Percentiles rank a stretch among this genome's conserved stretches.
Conservation (phyloP, 306 rosid genomes). For the barrel medic (Medicago truncatula) region MtrunA17r5.0-ANR NC_053042.1:39564501-39565000, state of each 20-base stretch:
- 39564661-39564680: slow-evolving; percentile 54
- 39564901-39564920: slow-evolving; percentile 9
- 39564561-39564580: slow-evolving; percentile 51
- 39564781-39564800: slow-evolving; percentile 54
- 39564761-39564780: slow-evolving; percentile 48
- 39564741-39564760: slow-evolving; percentile 54
- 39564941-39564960: background rate
- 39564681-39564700: slow-evolving; percentile 50
- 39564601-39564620: slow-evolving; percentile 60
- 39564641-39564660: slow-evolving; percentile 70
- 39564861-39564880: slow-evolving; percentile 44
- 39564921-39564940: background rate
- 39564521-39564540: slow-evolving; percentile 78
- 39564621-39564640: slow-evolving; percentile 58
- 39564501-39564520: slow-evolving; percentile 70
- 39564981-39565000: background rate
- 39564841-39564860: slow-evolving; percentile 36
- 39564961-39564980: background rate
- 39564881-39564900: slow-evolving; percentile 39
- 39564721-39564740: slow-evolving; percentile 42
- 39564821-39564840: slow-evolving; percentile 54
- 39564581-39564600: slow-evolving; percentile 53
- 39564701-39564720: slow-evolving; percentile 50
- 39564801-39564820: slow-evolving; percentile 50
- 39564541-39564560: slow-evolving; percentile 55